Percentiles rank a stretch among this genome's conserved stretches.
These are phyloP conservation scores for Tinospora cordifolia DNA, from an alignment of 164 flowering plant genomes.

Conservation along the genomic window DNA sequence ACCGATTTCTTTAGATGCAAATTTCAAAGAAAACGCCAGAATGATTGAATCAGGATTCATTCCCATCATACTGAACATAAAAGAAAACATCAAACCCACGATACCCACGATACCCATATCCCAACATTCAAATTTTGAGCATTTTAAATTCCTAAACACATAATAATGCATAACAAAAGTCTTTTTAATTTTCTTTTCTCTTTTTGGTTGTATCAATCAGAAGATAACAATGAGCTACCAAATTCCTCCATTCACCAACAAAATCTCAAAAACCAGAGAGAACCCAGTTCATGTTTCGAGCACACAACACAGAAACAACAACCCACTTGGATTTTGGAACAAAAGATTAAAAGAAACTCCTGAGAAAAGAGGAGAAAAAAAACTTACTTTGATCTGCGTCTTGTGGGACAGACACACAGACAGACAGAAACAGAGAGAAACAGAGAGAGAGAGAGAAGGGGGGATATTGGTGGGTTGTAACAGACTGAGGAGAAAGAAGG, in stretches of 20 bases:
- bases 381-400: slow-evolving; percentile 8
- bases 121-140: background rate
- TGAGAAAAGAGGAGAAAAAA: background rate
- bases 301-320: background rate
- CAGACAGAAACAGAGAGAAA: too few species aligned
- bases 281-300: background rate
- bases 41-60: background rate
- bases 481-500: background rate
- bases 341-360: background rate
- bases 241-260: background rate
- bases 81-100: background rate
- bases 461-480: background rate
- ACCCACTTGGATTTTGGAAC: slow-evolving; percentile 7
- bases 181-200: too few species aligned
- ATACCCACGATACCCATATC: background rate
- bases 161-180: background rate
- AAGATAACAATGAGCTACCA: too few species aligned
- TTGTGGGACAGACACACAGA: background rate
- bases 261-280: background rate
- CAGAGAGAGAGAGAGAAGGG: slow-evolving; percentile 5
- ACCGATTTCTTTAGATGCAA: slow-evolving; percentile 4
- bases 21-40: background rate
- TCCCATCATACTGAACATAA: background rate
- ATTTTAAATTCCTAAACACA: background rate
- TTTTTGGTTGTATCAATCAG: too few species aligned